phyloP scores from a whole-genome alignment of 1,284 basidiomycete species.

The Inonotus hispidus region DNA sequence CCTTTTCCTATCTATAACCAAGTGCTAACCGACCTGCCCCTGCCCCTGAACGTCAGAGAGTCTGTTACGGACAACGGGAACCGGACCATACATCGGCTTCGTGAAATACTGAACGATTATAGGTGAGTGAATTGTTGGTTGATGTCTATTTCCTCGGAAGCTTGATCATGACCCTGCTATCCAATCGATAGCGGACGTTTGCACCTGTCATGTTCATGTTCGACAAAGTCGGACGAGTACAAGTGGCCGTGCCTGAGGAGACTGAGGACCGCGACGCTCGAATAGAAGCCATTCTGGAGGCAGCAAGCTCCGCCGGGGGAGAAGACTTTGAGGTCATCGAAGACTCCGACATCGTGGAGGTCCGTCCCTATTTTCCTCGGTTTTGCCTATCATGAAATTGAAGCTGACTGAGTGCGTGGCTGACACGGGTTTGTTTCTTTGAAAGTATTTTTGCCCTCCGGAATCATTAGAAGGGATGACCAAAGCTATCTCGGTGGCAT shows the following conservation, averaged over 20 bases:
- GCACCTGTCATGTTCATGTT: conserved; percentile 78
- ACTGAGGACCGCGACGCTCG: conserved; percentile 13
- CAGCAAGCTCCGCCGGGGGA: conserved; percentile 33
- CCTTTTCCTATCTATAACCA: conserved; percentile 5
- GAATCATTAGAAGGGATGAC: conserved; percentile 19
- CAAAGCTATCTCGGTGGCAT: conserved; percentile 25
- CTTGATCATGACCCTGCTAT: neutral
- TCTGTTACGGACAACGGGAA: conserved; percentile 72
- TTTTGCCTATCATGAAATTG: neutral
- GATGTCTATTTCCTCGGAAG: neutral
- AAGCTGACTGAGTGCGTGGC: neutral
- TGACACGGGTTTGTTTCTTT: neutral
- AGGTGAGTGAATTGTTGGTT: conserved; percentile 38
- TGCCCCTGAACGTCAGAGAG: conserved; percentile 44
- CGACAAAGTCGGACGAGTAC: conserved; percentile 60
- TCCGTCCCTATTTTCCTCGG: neutral
- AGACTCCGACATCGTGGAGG: conserved; percentile 39
- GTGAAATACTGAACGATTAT: conserved; percentile 53
- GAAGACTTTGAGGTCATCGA: conserved; percentile 40
- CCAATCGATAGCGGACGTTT: conserved; percentile 57
- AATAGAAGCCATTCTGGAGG: conserved; percentile 32
- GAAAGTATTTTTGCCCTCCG: conserved; percentile 18
- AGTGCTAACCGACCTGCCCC: conserved; percentile 18
- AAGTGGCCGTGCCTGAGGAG: conserved; percentile 40
- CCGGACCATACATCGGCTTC: conserved; percentile 61